phyloP scores from a whole-genome alignment of 306 rosid genomes.

The cucumber (Cucumis sativus) region Cucumber_9930_V3 NC_026658.2:18851001-18851500 shows the following conservation, averaged over 20 bases:
- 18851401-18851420: neutral
- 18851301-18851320: neutral
- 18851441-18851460: neutral
- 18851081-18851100: constrained; percentile 79
- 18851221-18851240: neutral
- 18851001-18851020: neutral
- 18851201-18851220: neutral
- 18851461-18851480: neutral
- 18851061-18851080: constrained; percentile 60
- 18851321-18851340: neutral
- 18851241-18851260: neutral
- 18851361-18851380: neutral
- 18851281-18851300: neutral
- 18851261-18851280: neutral
- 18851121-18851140: constrained; percentile 71
- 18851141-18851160: constrained; percentile 21
- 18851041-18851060: neutral
- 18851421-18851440: neutral
- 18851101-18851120: constrained; percentile 93
- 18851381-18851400: neutral
- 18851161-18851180: neutral
- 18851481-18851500: neutral
- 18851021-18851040: neutral
- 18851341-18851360: neutral
- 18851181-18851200: neutral